Evolutionary conservation across 129 eudicot species (phyloP).

Genomic region (Centella asiatica): DNA sequence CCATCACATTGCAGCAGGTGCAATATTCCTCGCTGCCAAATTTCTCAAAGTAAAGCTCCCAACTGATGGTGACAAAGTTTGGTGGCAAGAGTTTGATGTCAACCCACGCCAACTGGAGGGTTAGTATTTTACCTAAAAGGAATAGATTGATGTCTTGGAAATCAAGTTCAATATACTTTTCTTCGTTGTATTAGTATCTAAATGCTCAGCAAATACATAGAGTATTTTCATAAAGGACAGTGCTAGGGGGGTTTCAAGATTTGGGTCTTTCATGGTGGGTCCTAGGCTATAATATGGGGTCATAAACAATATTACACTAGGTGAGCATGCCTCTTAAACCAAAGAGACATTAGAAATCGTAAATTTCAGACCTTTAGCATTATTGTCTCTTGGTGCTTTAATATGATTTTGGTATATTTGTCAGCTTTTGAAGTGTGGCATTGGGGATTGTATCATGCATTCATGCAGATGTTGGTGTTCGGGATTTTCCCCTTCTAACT

Average conservation of each 20-base stretch:
- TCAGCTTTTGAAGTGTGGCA: neutral
- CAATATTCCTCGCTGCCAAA: constrained; percentile 95
- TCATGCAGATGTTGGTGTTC: neutral
- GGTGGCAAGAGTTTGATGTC: constrained; percentile 99
- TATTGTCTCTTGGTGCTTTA: constrained; percentile 7
- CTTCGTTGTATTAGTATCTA: too few species aligned
- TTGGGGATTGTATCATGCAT: neutral
- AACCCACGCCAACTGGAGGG: constrained; percentile 98
- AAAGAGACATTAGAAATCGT: too few species aligned
- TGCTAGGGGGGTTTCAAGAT: too few species aligned
- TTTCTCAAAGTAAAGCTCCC: constrained; percentile 97
- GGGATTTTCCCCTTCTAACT: neutral
- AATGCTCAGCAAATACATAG: too few species aligned
- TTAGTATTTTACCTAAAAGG: constrained; percentile 43
- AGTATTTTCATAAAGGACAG: too few species aligned
- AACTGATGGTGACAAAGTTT: constrained; percentile 90
- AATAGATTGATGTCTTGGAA: too few species aligned
- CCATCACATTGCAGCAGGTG: constrained; percentile 98
- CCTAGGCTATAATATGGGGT: too few species aligned
- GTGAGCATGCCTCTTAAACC: too few species aligned
- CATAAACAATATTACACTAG: too few species aligned
- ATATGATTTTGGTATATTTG: neutral
- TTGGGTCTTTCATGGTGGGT: too few species aligned
- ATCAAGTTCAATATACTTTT: too few species aligned
- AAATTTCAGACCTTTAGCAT: too few species aligned